phyloP scores from a whole-genome alignment of 2,329 filamentous ascomycete species.

The Davidsoniella neocaledoniae region DNA sequence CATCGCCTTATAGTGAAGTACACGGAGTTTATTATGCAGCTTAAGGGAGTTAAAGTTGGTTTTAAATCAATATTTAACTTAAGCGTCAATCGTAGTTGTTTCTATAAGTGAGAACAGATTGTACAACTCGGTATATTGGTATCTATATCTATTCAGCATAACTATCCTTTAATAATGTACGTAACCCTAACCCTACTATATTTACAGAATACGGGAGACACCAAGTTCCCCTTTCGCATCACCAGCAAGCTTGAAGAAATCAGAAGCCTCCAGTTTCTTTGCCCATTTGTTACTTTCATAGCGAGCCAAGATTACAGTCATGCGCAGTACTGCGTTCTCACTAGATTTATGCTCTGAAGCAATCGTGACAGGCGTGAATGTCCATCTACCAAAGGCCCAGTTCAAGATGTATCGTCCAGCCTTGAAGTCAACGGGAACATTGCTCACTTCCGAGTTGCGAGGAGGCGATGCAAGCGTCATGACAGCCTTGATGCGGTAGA shows the following conservation, averaged over 20 bases:
- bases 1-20: too few species aligned
- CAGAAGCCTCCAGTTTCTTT: conserved; percentile 48
- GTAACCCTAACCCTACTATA: not conserved
- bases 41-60: too few species aligned
- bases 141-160: not conserved
- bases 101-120: too few species aligned
- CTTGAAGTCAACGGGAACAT: conserved; percentile 18
- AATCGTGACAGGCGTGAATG: conserved; percentile 46
- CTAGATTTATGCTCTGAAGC: conserved; percentile 37
- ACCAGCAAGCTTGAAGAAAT: conserved; percentile 33
- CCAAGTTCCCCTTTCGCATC: conserved; percentile 29
- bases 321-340: conserved; percentile 40
- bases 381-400: conserved; percentile 96
- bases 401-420: conserved; percentile 71
- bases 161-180: not conserved
- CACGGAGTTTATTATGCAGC: too few species aligned
- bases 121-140: not conserved
- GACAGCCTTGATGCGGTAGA: conserved; percentile 82
- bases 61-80: too few species aligned
- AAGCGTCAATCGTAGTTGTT: too few species aligned
- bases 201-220: conserved; percentile 33
- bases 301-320: conserved; percentile 60
- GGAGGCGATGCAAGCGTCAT: conserved; percentile 31
- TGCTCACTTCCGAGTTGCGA: conserved; percentile 33
- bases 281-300: conserved; percentile 64